Evolutionary conservation across 106 monocot species (phyloP).

Genomic region (Dendrobium nobile): DNA sequence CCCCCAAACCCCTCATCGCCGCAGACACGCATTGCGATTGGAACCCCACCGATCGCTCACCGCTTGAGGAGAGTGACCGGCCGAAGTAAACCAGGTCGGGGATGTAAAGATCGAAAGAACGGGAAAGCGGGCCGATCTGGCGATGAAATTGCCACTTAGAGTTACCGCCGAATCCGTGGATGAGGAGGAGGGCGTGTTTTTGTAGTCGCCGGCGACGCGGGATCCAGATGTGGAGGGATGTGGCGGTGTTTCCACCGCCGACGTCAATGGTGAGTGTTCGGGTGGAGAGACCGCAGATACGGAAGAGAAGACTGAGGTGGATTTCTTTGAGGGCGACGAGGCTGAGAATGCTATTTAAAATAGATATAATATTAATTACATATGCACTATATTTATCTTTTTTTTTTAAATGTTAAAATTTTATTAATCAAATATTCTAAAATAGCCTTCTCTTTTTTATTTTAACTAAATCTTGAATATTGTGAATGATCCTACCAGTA

Average conservation of each 20-base stretch:
- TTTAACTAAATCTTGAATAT: too few relatives aligned
- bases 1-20: constrained; percentile 35
- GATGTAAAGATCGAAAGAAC: constrained; percentile 44
- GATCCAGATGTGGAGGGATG: constrained; percentile 37
- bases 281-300: neutral
- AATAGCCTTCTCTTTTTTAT: too few relatives aligned
- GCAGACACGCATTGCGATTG: constrained; percentile 38
- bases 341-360: neutral
- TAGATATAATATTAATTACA: too few relatives aligned
- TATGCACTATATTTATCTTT: too few relatives aligned
- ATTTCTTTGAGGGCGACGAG: neutral
- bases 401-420: too few relatives aligned
- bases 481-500: too few relatives aligned
- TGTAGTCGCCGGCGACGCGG: constrained; percentile 1
- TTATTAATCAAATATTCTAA: too few relatives aligned
- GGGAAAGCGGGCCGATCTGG: constrained; percentile 35
- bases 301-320: neutral
- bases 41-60: constrained; percentile 31
- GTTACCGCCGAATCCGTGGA: constrained; percentile 65
- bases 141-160: constrained; percentile 46
- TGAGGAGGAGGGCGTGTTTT: constrained; percentile 32
- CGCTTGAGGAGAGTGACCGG: constrained; percentile 12
- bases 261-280: neutral
- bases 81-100: constrained; percentile 67
- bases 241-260: neutral